Evolutionary conservation across 805 yeast species (phyloP).

Genomic region (Candida stauntonica): DNA sequence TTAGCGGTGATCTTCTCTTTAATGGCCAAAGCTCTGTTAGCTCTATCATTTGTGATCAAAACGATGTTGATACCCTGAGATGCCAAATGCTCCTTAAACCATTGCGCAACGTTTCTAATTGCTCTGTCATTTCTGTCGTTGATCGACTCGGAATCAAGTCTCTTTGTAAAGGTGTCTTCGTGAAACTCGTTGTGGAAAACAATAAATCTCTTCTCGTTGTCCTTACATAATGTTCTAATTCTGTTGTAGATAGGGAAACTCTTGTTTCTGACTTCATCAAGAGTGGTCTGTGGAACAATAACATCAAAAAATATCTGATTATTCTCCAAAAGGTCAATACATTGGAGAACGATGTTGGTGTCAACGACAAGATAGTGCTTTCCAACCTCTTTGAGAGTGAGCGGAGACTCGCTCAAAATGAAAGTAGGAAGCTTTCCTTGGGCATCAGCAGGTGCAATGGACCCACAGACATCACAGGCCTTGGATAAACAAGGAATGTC

Average conservation of each 20-base stretch:
- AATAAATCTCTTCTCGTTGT: slow-evolving; percentile 74
- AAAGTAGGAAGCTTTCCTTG: slow-evolving; percentile 62
- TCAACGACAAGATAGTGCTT: slow-evolving; percentile 84
- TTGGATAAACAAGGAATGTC: slow-evolving; percentile 90
- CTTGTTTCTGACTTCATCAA: slow-evolving; percentile 87
- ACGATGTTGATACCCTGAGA: slow-evolving; percentile 39
- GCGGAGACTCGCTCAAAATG: slow-evolving; percentile 61
- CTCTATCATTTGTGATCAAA: slow-evolving; percentile 73
- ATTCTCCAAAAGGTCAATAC: slow-evolving; percentile 86
- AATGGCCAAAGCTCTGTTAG: slow-evolving; percentile 54
- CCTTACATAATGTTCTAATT: slow-evolving; percentile 68
- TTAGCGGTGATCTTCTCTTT: slow-evolving; percentile 49
- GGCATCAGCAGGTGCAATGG: slow-evolving; percentile 55
- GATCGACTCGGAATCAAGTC: slow-evolving; percentile 61
- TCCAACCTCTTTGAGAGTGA: slow-evolving; percentile 43
- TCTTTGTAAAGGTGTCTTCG: slow-evolving; percentile 59
- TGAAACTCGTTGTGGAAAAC: slow-evolving; percentile 93
- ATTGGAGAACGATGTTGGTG: slow-evolving; percentile 81
- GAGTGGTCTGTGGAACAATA: slow-evolving; percentile 89
- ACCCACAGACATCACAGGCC: slow-evolving; percentile 59
- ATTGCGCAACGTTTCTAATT: slow-evolving; percentile 67
- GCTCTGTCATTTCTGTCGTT: slow-evolving; percentile 93
- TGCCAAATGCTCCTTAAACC: slow-evolving; percentile 67
- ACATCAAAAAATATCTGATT: slow-evolving; percentile 78
- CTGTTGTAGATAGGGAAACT: slow-evolving; percentile 87